Evolutionary conservation across 306 rosid species (phyloP).

Genomic region (Cyclanthera cordifolia): DNA sequence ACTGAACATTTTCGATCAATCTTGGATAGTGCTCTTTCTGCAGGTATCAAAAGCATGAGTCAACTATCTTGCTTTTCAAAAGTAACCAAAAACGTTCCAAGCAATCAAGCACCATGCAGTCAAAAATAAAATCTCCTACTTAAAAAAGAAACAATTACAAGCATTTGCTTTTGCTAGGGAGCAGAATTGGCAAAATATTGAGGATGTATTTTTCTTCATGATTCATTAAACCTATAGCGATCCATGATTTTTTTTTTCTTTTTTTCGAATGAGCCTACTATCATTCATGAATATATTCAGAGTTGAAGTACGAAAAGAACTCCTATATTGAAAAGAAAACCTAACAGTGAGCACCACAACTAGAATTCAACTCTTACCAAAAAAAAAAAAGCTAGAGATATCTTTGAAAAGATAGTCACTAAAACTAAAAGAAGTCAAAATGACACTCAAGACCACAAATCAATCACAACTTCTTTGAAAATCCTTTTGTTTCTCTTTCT

Average conservation of each 20-base stretch:
- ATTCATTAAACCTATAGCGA: background rate
- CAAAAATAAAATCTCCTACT: background rate
- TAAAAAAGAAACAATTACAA: background rate
- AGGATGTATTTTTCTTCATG: background rate
- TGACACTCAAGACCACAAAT: background rate
- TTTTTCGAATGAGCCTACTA: background rate
- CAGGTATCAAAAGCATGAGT: constrained; percentile 26
- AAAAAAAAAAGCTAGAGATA: background rate
- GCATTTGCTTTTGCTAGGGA: background rate
- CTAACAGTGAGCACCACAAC: background rate
- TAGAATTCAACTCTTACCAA: background rate
- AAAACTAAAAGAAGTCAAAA: background rate
- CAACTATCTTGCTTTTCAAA: constrained; percentile 16
- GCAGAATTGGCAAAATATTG: background rate
- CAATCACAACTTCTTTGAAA: background rate
- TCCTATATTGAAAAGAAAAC: background rate
- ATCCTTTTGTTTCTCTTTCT: background rate
- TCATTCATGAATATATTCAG: background rate
- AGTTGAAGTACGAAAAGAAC: background rate
- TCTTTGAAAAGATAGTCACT: background rate
- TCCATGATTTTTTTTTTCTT: background rate
- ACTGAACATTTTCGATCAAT: constrained; percentile 81
- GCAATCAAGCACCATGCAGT: background rate
- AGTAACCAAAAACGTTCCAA: constrained; percentile 11
- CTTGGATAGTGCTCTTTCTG: constrained; percentile 79